These are phyloP conservation scores for Lyophyllum semitale DNA, from an alignment of 768 basidiomycete species.

Conservation along the genomic window DNA sequence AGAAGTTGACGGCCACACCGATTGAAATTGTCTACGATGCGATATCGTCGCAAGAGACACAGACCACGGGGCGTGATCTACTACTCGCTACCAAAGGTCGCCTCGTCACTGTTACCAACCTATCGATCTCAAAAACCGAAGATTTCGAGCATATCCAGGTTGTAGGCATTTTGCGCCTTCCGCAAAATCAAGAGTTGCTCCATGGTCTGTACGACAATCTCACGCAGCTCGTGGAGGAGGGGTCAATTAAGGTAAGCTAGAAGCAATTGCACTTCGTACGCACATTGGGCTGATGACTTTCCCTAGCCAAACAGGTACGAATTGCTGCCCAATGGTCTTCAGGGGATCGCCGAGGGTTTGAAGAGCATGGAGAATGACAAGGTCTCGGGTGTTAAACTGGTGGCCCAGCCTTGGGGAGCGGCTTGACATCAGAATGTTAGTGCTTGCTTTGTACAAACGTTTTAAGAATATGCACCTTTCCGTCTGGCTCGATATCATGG, in stretches of 20 bases:
- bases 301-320: slow-evolving; percentile 45
- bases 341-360: slow-evolving; percentile 42
- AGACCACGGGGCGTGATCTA: slow-evolving; percentile 25
- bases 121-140: slow-evolving; percentile 36
- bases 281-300: not conserved
- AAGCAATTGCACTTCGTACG: not conserved
- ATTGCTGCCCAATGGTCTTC: slow-evolving; percentile 41
- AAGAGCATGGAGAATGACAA: slow-evolving; percentile 38
- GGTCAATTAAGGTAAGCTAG: slow-evolving; percentile 26
- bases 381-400: slow-evolving; percentile 47
- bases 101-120: slow-evolving; percentile 32
- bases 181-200: slow-evolving; percentile 16
- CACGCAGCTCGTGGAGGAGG: slow-evolving; percentile 26
- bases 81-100: slow-evolving; percentile 37
- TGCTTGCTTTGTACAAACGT: too few relatives aligned
- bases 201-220: slow-evolving; percentile 16
- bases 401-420: slow-evolving; percentile 33
- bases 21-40: slow-evolving; percentile 28
- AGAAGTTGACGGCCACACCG: slow-evolving; percentile 21
- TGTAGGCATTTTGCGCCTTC: slow-evolving; percentile 20
- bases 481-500: too few relatives aligned
- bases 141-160: slow-evolving; percentile 17
- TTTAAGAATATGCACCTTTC: too few relatives aligned
- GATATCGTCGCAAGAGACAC: slow-evolving; percentile 24
- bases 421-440: too few relatives aligned